Conservation (phyloP, 1,284 basidiomycete genomes). For the Marasmius tenuissimus region DNA sequence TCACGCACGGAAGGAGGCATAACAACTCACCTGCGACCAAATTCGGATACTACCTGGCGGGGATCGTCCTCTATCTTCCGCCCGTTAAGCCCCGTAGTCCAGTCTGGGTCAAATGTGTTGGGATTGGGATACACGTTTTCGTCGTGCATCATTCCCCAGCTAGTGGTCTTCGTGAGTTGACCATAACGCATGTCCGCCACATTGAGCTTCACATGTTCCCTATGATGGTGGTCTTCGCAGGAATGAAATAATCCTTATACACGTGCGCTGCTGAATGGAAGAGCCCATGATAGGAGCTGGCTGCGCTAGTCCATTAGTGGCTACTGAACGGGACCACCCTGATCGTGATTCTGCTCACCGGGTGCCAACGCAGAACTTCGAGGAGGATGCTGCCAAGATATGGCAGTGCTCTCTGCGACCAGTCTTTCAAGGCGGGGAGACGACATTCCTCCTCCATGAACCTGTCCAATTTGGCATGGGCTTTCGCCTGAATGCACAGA, state of each 20-base stretch:
- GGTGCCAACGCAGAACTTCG: conserved; percentile 13
- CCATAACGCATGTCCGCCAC: neutral
- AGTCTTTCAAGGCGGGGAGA: conserved; percentile 11
- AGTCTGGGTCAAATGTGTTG: neutral
- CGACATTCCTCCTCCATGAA: conserved; percentile 6
- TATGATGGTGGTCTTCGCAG: conserved; percentile 6
- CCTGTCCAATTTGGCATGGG: conserved; percentile 9
- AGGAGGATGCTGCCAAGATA: conserved; percentile 12
- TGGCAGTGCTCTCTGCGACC: conserved; percentile 3
- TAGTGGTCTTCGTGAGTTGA: neutral
- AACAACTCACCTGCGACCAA: neutral
- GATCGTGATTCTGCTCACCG: conserved; percentile 8
- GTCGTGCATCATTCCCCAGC: neutral
- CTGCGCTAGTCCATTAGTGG: neutral
- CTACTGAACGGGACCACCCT: conserved; percentile 2
- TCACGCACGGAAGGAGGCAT: neutral
- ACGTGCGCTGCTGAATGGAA: conserved; percentile 12
- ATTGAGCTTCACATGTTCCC: neutral
- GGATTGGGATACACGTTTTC: conserved; percentile 1
- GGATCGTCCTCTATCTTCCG: neutral
- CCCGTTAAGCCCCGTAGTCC: neutral
- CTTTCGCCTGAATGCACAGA: conserved; percentile 7
- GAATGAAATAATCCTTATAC: conserved; percentile 9
- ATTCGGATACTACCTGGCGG: neutral
- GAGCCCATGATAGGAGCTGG: neutral